Evolutionary conservation across 2,329 filamentous ascomycete species (phyloP), one percentile per base, ranked within the genome.

Genomic region (Westerdykella ornata): DNA sequence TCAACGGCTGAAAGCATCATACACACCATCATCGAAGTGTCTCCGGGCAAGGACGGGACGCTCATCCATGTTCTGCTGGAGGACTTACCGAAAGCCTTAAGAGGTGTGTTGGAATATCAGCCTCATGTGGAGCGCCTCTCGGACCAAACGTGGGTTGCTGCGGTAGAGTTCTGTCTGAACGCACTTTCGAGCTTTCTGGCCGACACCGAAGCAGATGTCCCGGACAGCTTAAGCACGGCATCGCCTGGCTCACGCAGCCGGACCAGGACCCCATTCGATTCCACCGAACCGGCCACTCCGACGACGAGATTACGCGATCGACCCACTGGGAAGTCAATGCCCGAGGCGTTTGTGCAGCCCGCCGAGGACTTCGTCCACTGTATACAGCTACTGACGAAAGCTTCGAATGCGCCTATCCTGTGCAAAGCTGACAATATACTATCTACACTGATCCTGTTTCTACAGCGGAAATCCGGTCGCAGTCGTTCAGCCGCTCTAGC

Each of bases 111-210:
- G 14, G 78, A 80, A 32, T 78, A 85, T 54, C 78, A 80, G 35
- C 76, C 86, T 14, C 88, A 94, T 62, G 80, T 85, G 19, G 94
- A 97, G 65, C 82, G 88, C 54, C 72, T 97, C 11, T 76, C 80
- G 9, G 71, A 70, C 15, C 72, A 78, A 12, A 74, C 80, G 43
- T 95, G 89, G 88, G 69, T 79, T 36, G 66, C 69, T 8, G 77
- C 83, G 38, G 75, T 85, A 13, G 74, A 81, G 38, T 92, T 97
- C 55, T 85, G 86, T 51, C 70, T 82, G 39, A 70, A 77, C 20
- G 72, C 73, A n/a, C 71, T 95, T 28, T 46, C 52, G n/a, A 48
- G 51, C 26, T 47, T 54, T 41, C 56, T 62, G 13, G 38, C 45
- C 17, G 53, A 57, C 17, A 46, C 53, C 7, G 53, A 64, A 37